Conservation (phyloP, 2,329 filamentous ascomycete species). For the Alternaria alternata region DNA sequence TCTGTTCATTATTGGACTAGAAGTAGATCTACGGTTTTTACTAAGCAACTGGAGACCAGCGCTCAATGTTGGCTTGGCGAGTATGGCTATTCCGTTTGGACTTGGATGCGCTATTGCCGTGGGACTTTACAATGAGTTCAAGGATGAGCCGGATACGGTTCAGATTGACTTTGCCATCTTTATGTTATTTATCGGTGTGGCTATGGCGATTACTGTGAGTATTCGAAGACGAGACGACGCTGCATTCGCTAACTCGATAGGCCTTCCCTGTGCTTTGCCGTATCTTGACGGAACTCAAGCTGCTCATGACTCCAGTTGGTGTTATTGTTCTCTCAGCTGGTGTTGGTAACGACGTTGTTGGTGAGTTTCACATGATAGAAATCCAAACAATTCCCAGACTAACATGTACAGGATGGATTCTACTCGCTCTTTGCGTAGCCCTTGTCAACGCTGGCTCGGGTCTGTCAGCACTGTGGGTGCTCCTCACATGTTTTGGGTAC, state of each 20-base stretch:
- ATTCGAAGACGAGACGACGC: accelerated
- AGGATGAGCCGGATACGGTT: slow-evolving; percentile 62
- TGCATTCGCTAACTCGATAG: slow-evolving; percentile 43
- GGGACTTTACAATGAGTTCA: slow-evolving; percentile 80
- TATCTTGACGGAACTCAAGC: slow-evolving; percentile 88
- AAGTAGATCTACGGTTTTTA: slow-evolving; percentile 82
- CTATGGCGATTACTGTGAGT: slow-evolving; percentile 84
- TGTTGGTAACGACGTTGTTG: slow-evolving; percentile 89
- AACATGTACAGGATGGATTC: slow-evolving; percentile 72
- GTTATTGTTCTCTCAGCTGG: slow-evolving; percentile 89
- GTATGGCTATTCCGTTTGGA: slow-evolving; percentile 84
- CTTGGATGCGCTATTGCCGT: slow-evolving; percentile 81
- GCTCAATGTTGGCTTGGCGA: slow-evolving; percentile 76
- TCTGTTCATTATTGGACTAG: slow-evolving; percentile 85
- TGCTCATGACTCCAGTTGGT: slow-evolving; percentile 83
- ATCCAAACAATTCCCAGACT: slow-evolving; percentile 1
- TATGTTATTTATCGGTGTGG: slow-evolving; percentile 87
- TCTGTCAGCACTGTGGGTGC: slow-evolving; percentile 82
- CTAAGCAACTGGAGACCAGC: slow-evolving; percentile 82
- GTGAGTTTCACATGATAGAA: slow-evolving; percentile 25
- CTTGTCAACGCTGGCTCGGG: slow-evolving; percentile 88
- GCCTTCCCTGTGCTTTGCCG: slow-evolving; percentile 90
- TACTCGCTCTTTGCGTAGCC: slow-evolving; percentile 91
- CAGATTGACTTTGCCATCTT: slow-evolving; percentile 69
- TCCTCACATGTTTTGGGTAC: slow-evolving; percentile 79